Conservation (phyloP, 2,329 filamentous ascomycete genomes). For the Pseudogymnoascus sp. region DNA sequence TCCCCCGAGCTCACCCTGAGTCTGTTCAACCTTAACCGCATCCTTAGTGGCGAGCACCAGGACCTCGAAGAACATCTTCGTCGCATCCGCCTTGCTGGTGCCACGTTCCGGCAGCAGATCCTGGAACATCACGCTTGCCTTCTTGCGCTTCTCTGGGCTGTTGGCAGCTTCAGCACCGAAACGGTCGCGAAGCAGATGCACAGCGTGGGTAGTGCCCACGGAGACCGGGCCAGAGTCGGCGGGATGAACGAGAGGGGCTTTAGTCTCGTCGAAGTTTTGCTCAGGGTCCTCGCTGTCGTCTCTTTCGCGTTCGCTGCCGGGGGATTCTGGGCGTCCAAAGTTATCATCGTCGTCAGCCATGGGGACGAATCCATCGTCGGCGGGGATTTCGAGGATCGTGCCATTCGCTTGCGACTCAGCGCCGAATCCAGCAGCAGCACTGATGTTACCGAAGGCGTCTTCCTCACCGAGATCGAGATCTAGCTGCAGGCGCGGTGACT, state of each 20-base stretch:
- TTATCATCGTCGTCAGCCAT: conserved; percentile 39
- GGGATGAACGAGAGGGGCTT: conserved; percentile 65
- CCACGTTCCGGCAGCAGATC: conserved; percentile 74
- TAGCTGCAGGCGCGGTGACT: conserved; percentile 59
- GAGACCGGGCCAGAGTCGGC: conserved; percentile 81
- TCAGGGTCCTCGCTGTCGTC: conserved; percentile 33
- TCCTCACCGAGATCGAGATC: conserved; percentile 52
- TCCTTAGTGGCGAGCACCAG: conserved; percentile 95
- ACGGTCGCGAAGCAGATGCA: conserved; percentile 82
- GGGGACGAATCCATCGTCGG: conserved; percentile 39
- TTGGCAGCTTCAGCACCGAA: conserved; percentile 67
- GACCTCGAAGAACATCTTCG: conserved; percentile 99
- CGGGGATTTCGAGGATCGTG: conserved; percentile 57
- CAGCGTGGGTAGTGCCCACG: conserved; percentile 86
- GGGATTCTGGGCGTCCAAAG: conserved; percentile 17
- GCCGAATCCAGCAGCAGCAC: conserved; percentile 43
- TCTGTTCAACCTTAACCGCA: conserved; percentile 92
- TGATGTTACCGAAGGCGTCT: conserved; percentile 36
- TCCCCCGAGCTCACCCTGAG: conserved; percentile 60
- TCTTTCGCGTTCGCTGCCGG: conserved; percentile 30
- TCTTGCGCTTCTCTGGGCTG: conserved; percentile 63
- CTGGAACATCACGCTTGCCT: conserved; percentile 76
- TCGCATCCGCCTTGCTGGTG: conserved; percentile 82
- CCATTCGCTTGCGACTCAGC: conserved; percentile 46
- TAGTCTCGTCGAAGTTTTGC: conserved; percentile 71